phyloP scores from a whole-genome alignment of 2,329 filamentous ascomycete genomes.

The Alternaria brassicae region DNA sequence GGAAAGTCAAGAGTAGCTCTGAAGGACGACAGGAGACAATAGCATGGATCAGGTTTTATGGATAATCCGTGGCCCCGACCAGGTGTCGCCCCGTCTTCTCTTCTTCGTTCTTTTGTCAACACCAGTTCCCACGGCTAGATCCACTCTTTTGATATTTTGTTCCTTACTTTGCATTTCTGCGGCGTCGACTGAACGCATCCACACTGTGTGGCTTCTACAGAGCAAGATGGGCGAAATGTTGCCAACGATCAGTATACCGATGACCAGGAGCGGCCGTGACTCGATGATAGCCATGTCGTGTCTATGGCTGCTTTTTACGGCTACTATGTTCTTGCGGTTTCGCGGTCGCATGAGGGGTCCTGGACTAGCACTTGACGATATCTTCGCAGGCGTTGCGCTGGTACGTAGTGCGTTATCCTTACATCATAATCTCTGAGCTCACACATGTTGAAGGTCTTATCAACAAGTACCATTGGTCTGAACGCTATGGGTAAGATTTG shows the following conservation, averaged over 20 bases:
- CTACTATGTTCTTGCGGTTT: slow-evolving; percentile 22
- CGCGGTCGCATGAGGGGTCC: slow-evolving; percentile 25
- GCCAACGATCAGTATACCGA: slow-evolving; percentile 17
- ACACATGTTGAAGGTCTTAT: slow-evolving; percentile 15
- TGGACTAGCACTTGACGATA: slow-evolving; percentile 28
- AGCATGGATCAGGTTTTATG: slow-evolving; percentile 7
- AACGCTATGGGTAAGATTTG: slow-evolving; percentile 20
- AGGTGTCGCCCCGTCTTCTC: neutral
- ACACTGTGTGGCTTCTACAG: neutral
- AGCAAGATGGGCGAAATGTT: slow-evolving; percentile 18
- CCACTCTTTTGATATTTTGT: neutral
- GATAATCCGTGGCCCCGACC: slow-evolving; percentile 1
- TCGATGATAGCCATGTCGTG: slow-evolving; percentile 30
- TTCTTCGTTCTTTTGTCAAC: neutral
- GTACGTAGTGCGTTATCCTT: slow-evolving; percentile 5
- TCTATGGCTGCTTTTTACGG: slow-evolving; percentile 26
- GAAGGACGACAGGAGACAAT: slow-evolving; percentile 1
- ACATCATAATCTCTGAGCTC: neutral
- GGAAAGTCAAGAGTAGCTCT: neutral
- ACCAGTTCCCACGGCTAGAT: neutral
- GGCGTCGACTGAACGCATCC: neutral
- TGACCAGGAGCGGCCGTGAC: slow-evolving; percentile 25
- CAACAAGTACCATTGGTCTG: slow-evolving; percentile 28
- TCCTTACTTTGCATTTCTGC: neutral
- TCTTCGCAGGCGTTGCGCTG: slow-evolving; percentile 23